A percentile compares a stretch with the other conserved stretches of the same genome.
phyloP scores from a whole-genome alignment of 108 stramenopile species.

The Mayamaea pseudoterrestris region DNA sequence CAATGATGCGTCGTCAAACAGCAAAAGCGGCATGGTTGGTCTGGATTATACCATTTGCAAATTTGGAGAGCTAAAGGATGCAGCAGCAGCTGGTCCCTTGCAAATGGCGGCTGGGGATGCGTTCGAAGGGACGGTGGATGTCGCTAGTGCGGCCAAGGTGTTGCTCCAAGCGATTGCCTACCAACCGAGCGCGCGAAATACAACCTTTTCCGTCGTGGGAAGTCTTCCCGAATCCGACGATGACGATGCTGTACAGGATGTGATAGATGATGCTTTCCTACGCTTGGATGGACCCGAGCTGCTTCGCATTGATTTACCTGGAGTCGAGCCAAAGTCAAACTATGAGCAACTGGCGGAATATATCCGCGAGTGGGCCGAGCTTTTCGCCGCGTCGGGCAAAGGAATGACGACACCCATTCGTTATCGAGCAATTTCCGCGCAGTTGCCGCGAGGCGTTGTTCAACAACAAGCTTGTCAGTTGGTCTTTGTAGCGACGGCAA shows the following conservation, averaged over 20 bases:
- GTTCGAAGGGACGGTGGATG: constrained; percentile 27
- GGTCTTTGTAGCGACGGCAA: constrained; percentile 56
- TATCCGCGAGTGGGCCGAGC: constrained; percentile 48
- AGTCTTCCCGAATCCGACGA: constrained; percentile 6
- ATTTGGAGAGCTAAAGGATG: constrained; percentile 41
- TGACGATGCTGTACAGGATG: constrained; percentile 16
- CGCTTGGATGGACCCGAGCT: constrained; percentile 69
- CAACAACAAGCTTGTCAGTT: constrained; percentile 41
- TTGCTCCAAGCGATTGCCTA: constrained; percentile 29
- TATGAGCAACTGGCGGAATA: constrained; percentile 38
- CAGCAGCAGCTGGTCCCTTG: not conserved
- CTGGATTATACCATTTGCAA: constrained; percentile 78
- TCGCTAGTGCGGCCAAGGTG: constrained; percentile 16
- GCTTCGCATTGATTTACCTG: constrained; percentile 21
- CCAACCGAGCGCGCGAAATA: constrained; percentile 35
- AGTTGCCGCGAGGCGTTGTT: constrained; percentile 17
- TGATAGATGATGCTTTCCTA: constrained; percentile 62
- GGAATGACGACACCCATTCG: constrained; percentile 73
- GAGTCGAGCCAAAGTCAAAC: not conserved
- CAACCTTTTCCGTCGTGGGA: constrained; percentile 19
- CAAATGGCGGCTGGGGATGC: constrained; percentile 51
- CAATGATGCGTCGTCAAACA: too few species aligned
- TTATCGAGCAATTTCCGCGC: constrained; percentile 16
- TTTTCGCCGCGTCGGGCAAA: constrained; percentile 30
- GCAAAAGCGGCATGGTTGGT: too few species aligned